A percentile compares a stretch with the other conserved stretches of the same genome.
Conservation (phyloP, 2,329 filamentous ascomycete genomes). For the Cadophora gregata region DNA sequence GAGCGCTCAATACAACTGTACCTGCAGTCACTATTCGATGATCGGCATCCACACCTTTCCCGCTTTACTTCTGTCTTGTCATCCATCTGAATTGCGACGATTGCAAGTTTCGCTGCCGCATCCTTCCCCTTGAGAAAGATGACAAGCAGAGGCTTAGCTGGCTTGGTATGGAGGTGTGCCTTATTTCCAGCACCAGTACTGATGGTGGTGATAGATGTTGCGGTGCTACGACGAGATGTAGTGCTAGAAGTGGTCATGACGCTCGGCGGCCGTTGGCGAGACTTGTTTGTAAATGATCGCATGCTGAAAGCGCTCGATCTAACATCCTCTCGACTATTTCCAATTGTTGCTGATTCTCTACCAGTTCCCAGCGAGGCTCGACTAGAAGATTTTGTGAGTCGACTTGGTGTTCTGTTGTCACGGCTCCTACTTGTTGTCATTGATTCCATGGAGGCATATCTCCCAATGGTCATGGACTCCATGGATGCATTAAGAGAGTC, state of each 20-base stretch:
- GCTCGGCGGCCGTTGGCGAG: background rate
- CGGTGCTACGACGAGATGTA: slow-evolving; percentile 13
- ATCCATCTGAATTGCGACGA: slow-evolving; percentile 25
- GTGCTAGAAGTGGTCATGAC: slow-evolving; percentile 21
- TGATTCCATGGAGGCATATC: slow-evolving; percentile 6
- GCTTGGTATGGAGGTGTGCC: slow-evolving; percentile 25
- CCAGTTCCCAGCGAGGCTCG: background rate
- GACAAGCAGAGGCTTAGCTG: slow-evolving; percentile 26
- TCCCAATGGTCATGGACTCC: slow-evolving; percentile 8
- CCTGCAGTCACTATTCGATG: slow-evolving; percentile 22
- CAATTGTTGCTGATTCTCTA: background rate
- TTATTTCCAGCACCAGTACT: slow-evolving; percentile 24
- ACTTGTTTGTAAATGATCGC: slow-evolving; percentile 5
- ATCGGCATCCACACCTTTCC: slow-evolving; percentile 22
- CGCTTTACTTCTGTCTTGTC: slow-evolving; percentile 24
- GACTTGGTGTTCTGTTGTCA: background rate
- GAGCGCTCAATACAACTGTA: slow-evolving; percentile 23
- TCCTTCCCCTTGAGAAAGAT: slow-evolving; percentile 27
- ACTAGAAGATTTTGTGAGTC: background rate
- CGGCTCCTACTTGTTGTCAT: background rate
- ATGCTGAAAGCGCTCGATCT: background rate
- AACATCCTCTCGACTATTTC: slow-evolving; percentile 1
- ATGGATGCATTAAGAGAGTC: background rate
- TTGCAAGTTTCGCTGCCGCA: slow-evolving; percentile 22
- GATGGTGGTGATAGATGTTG: slow-evolving; percentile 24